Evolutionary conservation across 805 yeast species (phyloP), one percentile per base, ranked within the genome.

Genomic region (Sugiyamaella boreocaroliniensis): DNA sequence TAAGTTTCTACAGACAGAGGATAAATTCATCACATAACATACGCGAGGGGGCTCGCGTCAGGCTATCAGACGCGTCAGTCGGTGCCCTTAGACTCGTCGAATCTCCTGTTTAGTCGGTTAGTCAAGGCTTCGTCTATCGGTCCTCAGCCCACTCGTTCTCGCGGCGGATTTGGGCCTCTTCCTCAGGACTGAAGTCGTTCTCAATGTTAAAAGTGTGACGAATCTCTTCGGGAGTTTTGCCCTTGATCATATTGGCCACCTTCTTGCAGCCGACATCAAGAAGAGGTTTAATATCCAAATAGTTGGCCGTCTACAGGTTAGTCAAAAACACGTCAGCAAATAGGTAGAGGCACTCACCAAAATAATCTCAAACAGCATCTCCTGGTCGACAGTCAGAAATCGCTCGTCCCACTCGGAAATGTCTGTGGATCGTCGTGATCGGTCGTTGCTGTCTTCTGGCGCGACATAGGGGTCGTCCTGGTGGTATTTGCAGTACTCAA

Each of bases 401-500:
- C 86, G 88, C 68, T 87, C 86, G 71, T 92, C 98, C 98, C 98
- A 92, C 46, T 89, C 89, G 56, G 86, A 92, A 49, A 92, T 89
- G 2, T 96, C 97, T 1, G 89, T 89, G n/a, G 92, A 78, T 66
- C 86, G 87, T 67, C 86, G 82, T 57, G 63, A 56, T 37, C 67
- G 63, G 49, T 69, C 68, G 60, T 88, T 95, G 50, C 85, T 90
- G 58, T 88, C 96, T 53, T 81, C 88, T 50, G 84, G 90, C 57
- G 83, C 89, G 16, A 87, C 86, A 16, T 75, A 75, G 9, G 86
- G 79, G 66, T 87, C 89, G 50, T 71, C 66, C 68, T 84, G 86
- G 74, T 92, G 97, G 68, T 92, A 93, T 64, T 87, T 95, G 63
- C 97, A 89, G 95, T 97, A 92, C 67, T 92, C 96, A 50, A 92